Evolutionary conservation across 1,284 basidiomycete genomes (phyloP).

Genomic region (Takashimella tepidaria): DNA sequence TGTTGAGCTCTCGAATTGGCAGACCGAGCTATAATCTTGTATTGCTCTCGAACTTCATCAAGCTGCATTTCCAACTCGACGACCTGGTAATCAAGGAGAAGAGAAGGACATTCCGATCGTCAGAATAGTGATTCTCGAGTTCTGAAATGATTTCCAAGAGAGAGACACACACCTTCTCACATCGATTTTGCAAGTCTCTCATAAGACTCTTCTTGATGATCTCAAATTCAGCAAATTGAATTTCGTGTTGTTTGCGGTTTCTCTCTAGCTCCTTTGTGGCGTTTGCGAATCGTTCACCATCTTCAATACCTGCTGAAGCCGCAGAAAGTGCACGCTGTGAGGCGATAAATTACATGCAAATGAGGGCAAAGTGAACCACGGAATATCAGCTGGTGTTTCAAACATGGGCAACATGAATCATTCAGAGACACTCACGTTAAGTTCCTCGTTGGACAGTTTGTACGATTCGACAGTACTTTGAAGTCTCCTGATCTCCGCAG

Average conservation of each 20-base stretch:
- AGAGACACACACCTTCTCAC: constrained; percentile 92
- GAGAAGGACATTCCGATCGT: constrained; percentile 1
- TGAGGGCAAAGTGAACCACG: too few species aligned
- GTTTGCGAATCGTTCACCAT: constrained; percentile 91
- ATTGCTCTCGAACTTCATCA: constrained; percentile 98
- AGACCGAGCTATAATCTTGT: constrained; percentile 95
- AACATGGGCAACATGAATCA: too few species aligned
- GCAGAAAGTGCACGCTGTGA: constrained; percentile 87
- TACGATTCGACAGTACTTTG: constrained; percentile 85
- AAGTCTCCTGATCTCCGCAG: constrained; percentile 77
- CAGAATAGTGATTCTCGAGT: constrained; percentile 12
- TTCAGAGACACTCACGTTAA: constrained; percentile 63
- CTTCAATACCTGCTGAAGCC: constrained; percentile 91
- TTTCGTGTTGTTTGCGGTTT: constrained; percentile 92
- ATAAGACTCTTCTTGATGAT: constrained; percentile 98
- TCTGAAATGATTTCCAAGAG: too few species aligned
- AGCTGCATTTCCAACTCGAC: constrained; percentile 99
- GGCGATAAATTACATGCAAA: background rate
- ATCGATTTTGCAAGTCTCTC: constrained; percentile 97
- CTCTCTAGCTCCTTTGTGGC: constrained; percentile 96
- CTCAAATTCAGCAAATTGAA: constrained; percentile 97
- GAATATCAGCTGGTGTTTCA: too few species aligned
- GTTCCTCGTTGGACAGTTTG: constrained; percentile 94
- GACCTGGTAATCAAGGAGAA: constrained; percentile 56
- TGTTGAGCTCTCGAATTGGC: constrained; percentile 98